Evolutionary conservation across 768 basidiomycete species (phyloP), one percentile per base, ranked within the genome.

Genomic region (Candolleomyces efflorescens): DNA sequence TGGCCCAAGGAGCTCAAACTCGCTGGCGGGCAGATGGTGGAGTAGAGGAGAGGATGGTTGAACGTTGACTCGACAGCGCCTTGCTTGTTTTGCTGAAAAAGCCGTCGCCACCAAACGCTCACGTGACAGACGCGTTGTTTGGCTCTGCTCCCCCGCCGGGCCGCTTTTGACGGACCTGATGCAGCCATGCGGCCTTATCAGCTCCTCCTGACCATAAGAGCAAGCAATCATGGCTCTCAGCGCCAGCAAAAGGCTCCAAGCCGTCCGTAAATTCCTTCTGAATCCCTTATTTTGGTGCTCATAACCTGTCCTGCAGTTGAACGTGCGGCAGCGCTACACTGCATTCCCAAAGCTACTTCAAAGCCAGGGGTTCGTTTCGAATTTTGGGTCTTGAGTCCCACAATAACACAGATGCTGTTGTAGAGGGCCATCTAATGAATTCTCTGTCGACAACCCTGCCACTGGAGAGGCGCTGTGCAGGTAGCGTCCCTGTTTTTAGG

Each of bases 391-490:
- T 32, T 32, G 32, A 32, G 11, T 32, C 7, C 32, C 6, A 5
- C 32, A 32, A 11, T 32, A 32, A 32, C 32, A 32, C 32, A 11
- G 6, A 32, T 11, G 13, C 6, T 24, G 3, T 27, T 20, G 26
- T 18, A 17, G 43, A 36, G 17, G 27, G 55, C 22, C 11, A 9
- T 50, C 41, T 54, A 87, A 54, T 49, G 83, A 53, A 18, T 77
- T 87, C 54, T 64, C 66, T 15, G 81, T 92, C 7, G 65, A 67
- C 45, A 90, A 90, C 68, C 90, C 90, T 11, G 88, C 90, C 2
- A 89, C 79, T 1, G 84, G 86, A 27, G 73, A 85, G 54, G 65
- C 73, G 12, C 66, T 90, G 36, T 82, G 75, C 74, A 78, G 71
- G 89, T 87, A 53, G 36, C 57, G 55, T 48, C 39, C 44, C 22